Percentiles rank a stretch among this genome's conserved stretches.
phyloP scores from a whole-genome alignment of 345 rosid species.

The Corchorus olitorius region DNA sequence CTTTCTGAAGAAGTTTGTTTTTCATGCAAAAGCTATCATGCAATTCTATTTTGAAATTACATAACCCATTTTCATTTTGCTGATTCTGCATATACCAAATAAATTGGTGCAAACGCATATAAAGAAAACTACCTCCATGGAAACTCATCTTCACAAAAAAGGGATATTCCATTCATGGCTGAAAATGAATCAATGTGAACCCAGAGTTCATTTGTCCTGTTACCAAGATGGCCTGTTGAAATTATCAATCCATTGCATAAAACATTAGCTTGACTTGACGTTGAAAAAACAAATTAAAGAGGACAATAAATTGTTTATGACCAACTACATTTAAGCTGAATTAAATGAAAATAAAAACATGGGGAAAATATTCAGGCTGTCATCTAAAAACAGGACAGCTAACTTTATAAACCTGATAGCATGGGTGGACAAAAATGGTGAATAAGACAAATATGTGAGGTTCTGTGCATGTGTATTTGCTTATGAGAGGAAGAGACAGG shows the following conservation, averaged over 20 bases:
- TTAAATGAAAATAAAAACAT: not conserved
- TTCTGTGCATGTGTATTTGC: not conserved
- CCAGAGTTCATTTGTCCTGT: slow-evolving; percentile 50
- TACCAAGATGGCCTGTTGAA: slow-evolving; percentile 46
- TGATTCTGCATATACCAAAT: not conserved
- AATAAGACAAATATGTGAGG: not conserved
- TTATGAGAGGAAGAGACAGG: slow-evolving; percentile 21
- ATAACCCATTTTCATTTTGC: not conserved
- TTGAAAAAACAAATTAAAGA: slow-evolving; percentile 3
- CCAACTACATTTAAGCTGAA: slow-evolving; percentile 4
- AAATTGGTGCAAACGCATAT: not conserved
- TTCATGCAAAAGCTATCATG: not conserved
- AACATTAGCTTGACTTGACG: not conserved
- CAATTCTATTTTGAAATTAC: slow-evolving; percentile 2
- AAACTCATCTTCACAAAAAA: slow-evolving; percentile 73
- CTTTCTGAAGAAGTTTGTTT: not conserved
- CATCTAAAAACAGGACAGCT: not conserved
- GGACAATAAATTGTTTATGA: not conserved
- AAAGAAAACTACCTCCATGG: slow-evolving; percentile 71
- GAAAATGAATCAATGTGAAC: slow-evolving; percentile 90
- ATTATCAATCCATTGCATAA: slow-evolving; percentile 10
- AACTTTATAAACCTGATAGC: not conserved
- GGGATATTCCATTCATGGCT: slow-evolving; percentile 97
- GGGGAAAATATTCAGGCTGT: not conserved
- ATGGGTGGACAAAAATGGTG: not conserved